Evolutionary conservation across 2,329 filamentous ascomycete genomes (phyloP).

Genomic region (Xylariomycetidae sp.): DNA sequence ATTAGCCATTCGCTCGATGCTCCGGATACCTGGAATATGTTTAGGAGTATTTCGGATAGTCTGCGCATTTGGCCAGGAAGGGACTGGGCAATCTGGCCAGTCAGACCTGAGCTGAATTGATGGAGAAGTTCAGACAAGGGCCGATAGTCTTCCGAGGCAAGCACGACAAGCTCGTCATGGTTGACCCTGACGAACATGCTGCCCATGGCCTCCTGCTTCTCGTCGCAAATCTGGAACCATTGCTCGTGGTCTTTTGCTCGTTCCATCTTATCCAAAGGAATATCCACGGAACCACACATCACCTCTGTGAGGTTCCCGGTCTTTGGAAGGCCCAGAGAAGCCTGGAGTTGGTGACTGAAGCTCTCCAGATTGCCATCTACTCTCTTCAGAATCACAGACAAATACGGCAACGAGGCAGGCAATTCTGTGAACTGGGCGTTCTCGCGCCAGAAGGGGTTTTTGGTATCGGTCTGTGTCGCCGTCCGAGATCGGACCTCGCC

Average conservation of each 20-base stretch:
- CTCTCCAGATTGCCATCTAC: slow-evolving; percentile 45
- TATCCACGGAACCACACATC: slow-evolving; percentile 68
- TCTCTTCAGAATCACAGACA: slow-evolving; percentile 68
- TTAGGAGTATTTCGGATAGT: slow-evolving; percentile 80
- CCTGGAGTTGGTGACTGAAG: slow-evolving; percentile 37
- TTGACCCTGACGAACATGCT: slow-evolving; percentile 79
- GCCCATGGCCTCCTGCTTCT: slow-evolving; percentile 68
- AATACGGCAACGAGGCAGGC: slow-evolving; percentile 59
- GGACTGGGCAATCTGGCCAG: slow-evolving; percentile 73
- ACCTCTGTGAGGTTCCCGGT: slow-evolving; percentile 42
- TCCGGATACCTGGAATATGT: slow-evolving; percentile 92
- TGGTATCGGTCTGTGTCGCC: slow-evolving; percentile 62
- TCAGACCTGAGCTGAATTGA: slow-evolving; percentile 76
- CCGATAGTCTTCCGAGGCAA: slow-evolving; percentile 80
- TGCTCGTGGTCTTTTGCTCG: slow-evolving; percentile 73
- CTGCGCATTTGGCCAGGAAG: slow-evolving; percentile 71
- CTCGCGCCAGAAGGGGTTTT: slow-evolving; percentile 76
- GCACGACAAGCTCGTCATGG: slow-evolving; percentile 82
- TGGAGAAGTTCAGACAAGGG: slow-evolving; percentile 78
- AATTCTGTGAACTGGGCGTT: slow-evolving; percentile 73
- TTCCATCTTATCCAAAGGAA: slow-evolving; percentile 73
- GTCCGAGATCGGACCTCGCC: slow-evolving; percentile 74
- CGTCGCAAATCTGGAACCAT: slow-evolving; percentile 79
- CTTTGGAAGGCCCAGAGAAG: slow-evolving; percentile 36
- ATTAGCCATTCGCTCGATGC: slow-evolving; percentile 84